Base-by-base conservation (phyloP, 352 stramenopile species). In the Phytophthora sp. region DNA sequence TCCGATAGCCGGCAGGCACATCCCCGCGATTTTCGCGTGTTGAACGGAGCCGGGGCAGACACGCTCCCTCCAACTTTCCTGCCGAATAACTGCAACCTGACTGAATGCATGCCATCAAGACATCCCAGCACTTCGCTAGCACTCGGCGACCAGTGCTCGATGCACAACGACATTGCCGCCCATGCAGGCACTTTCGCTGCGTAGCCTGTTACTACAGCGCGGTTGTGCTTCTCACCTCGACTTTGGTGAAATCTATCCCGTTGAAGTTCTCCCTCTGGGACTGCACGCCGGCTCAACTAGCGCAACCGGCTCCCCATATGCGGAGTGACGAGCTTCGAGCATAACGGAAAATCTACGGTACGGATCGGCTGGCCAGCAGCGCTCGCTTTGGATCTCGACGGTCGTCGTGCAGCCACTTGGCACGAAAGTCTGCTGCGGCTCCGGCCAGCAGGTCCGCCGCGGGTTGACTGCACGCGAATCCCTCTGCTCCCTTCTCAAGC, bases 11-110 rank as follows among this genome's bases (percentile, higher is more conserved):
- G n/a, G n/a, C n/a, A n/a, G 28, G 43, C 53, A 17, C 31, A 62
- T 62, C 54, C 23, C 20, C 28, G 6, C 24, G 32, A 27, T 27
- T 50, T 54, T 21, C 41, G 44, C 54, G 54, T 63, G 54, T 63
- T 63, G 54, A 28, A 39, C 54, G 17, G 30, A 62, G 54, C 30
- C 42, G 20, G 43, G 54, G 5, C 54, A 54, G n/a, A 63, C 27
- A 48, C 15, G 32, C 13, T 20, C 15, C 30, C 9, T n/a, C 15
- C 9, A 5, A 0, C 6, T 38, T 38, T 38, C 32, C 18, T 18
- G n/a, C 21, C 18, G 20, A 35, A 31, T 4, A 55, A 55, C 41
- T 54, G 21, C 42, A 54, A 61, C 28, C 30, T 34, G 28, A n/a
- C n/a, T n/a, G n/a, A n/a, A n/a, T n/a, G n/a, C n/a, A n/a, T n/a